These are phyloP conservation scores for Kodamaea hsintzibuensis DNA, from an alignment of 805 yeast species.

Conservation along the genomic window DNA sequence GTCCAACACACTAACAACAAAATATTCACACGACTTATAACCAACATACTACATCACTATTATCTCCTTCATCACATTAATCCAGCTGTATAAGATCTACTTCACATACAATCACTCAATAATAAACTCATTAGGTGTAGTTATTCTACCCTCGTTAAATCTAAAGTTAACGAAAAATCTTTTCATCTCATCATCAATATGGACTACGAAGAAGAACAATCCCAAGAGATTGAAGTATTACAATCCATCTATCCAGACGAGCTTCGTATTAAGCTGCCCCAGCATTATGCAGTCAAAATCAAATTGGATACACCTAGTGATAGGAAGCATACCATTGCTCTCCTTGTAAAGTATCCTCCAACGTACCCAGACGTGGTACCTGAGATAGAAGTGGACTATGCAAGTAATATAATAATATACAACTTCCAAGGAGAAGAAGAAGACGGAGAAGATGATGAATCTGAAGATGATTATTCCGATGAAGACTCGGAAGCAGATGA, in stretches of 20 bases:
- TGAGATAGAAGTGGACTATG: conserved; percentile 43
- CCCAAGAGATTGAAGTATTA: conserved; percentile 85
- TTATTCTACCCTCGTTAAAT: background rate
- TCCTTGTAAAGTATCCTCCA: conserved; percentile 72
- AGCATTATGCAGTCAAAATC: conserved; percentile 58
- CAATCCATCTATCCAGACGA: conserved; percentile 95
- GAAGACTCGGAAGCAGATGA: conserved; percentile 37
- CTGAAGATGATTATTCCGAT: conserved; percentile 49
- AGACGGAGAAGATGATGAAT: conserved; percentile 36
- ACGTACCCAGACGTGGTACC: conserved; percentile 84
- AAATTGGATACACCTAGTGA: conserved; percentile 67
- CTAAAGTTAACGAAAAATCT: background rate
- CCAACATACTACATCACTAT: too few species aligned
- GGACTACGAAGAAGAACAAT: conserved; percentile 83
- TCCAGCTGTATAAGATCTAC: too few species aligned
- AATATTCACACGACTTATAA: too few species aligned
- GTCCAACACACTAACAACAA: too few species aligned
- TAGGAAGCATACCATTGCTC: conserved; percentile 53
- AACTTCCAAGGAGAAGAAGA: conserved; percentile 29
- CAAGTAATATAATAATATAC: conserved; percentile 10
- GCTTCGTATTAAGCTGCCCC: conserved; percentile 46
- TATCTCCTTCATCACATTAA: too few species aligned
- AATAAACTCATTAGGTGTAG: too few species aligned
- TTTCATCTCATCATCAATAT: conserved; percentile 30
- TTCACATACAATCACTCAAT: too few species aligned